Conservation (phyloP, 139 green algal species). For the Volvox africanus region DNA sequence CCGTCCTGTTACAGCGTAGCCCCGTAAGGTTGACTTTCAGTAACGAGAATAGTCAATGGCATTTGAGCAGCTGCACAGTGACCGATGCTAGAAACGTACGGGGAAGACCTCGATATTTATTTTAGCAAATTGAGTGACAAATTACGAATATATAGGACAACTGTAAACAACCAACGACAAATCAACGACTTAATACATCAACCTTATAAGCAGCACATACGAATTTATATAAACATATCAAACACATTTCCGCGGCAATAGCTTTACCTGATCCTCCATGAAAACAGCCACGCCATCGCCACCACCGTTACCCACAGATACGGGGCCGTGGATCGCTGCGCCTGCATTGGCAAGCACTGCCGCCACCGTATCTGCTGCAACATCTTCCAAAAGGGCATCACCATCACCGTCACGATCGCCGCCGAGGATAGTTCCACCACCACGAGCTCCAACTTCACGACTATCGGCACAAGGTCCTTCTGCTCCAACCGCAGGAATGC, state of each 20-base stretch:
- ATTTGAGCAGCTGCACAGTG: no score
- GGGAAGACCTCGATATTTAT: no score
- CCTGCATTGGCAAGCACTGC: background rate
- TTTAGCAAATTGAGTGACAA: no score
- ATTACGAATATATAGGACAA: no score
- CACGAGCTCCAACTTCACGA: background rate
- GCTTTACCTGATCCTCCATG: constrained; percentile 3
- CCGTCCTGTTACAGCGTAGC: background rate
- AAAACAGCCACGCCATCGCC: background rate
- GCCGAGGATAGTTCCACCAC: background rate
- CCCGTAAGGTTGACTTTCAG: background rate
- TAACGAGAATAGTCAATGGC: no score
- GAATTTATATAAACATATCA: no score
- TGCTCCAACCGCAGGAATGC: background rate
- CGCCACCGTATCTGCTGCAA: background rate
- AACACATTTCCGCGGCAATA: no score
- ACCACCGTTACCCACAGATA: background rate
- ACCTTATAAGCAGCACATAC: no score
- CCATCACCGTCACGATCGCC: background rate
- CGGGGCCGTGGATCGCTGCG: background rate
- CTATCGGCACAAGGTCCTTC: background rate
- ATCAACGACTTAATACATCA: no score
- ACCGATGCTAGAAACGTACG: no score
- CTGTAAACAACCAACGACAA: no score
- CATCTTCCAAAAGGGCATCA: background rate